These are phyloP conservation scores for Lichtheimia ornata DNA, from an alignment of 371 early-diverging fungal species.

Conservation along the genomic window DNA sequence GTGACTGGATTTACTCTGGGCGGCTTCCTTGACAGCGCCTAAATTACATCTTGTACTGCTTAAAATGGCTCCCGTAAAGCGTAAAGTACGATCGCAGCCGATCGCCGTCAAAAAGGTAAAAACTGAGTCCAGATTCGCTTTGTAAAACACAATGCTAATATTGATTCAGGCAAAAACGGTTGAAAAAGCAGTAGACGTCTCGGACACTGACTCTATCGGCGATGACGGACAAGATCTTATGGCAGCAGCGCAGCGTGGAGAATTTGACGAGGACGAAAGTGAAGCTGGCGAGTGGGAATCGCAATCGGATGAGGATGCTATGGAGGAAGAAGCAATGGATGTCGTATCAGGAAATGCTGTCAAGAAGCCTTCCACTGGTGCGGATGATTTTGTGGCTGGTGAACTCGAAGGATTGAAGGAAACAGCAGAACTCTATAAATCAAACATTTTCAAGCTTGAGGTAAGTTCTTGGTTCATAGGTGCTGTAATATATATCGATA, in stretches of 20 bases:
- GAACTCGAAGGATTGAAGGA: constrained; percentile 87
- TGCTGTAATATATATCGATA: neutral
- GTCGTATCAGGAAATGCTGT: constrained; percentile 38
- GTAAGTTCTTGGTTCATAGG: constrained; percentile 15
- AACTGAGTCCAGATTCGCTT: neutral
- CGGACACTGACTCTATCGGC: constrained; percentile 15
- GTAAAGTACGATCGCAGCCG: constrained; percentile 3
- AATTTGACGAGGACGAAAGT: constrained; percentile 41
- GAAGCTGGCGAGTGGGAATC: constrained; percentile 44
- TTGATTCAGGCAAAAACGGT: constrained; percentile 5
- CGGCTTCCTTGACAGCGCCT: too few species aligned
- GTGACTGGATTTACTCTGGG: too few species aligned
- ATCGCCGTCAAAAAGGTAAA: neutral
- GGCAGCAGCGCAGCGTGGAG: constrained; percentile 23
- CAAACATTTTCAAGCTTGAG: constrained; percentile 92
- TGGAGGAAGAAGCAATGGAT: constrained; percentile 33
- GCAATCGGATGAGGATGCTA: constrained; percentile 48
- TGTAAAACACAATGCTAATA: neutral
- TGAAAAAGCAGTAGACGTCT: neutral
- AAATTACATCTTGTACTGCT: too few species aligned
- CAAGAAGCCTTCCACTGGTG: constrained; percentile 29
- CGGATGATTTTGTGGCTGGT: constrained; percentile 65
- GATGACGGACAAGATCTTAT: constrained; percentile 33
- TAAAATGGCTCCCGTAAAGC: neutral
- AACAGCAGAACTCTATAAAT: constrained; percentile 82